Evolutionary conservation across 352 stramenopile species (phyloP), one percentile per base, ranked within the genome.

Genomic region (Pythium graminicola): DNA sequence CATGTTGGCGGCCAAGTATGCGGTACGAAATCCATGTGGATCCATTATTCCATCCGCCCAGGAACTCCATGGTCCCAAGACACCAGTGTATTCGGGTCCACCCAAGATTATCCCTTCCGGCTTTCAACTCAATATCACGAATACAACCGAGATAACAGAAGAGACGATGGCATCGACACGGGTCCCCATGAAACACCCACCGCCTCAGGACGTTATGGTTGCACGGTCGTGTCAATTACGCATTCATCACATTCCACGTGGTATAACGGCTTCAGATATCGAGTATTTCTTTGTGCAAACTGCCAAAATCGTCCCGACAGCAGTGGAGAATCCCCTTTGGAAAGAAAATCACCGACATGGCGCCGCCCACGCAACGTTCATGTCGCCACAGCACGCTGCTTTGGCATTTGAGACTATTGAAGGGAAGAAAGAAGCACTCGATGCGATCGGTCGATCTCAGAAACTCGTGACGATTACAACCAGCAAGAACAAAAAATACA

Each of bases 1-100:
- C 10, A 94, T 94, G 84, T 69, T 94, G 26, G 79, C 81, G 10
- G 84, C 84, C 58, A 92, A 90, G 61, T 86, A 90, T 59, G 80
- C 73, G 29, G 65, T 67, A 27, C 69, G 70, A 26, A 69, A 91
- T 52, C 40, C 61, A 20, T 67, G 62, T 4, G 84, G 84, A 5
- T 53, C 47, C 26, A 83, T 93, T 41, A 90, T 91, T 53, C 77
- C 76, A 23, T 88, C 78, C 11, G 31, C 64, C 4, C 40, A 70
- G n/a, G 81, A 88, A 54, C 65, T 88, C 29, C 76, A 87, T 24
- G 79, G 79, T 1, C 69, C 73, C 24, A 26, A 23, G 11, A 26
- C 16, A 2, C 39, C 35, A 2, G 28, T 57, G 40, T 77, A 81
- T 41, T 55, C 55, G 3, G 73, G 67, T 2, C 69, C 70, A 32